A percentile compares a stretch with the other conserved stretches of the same genome.
These are phyloP conservation scores for Zygosaccharomyces sapae DNA, from an alignment of 1,139 yeast genomes.

Conservation along the genomic window DNA sequence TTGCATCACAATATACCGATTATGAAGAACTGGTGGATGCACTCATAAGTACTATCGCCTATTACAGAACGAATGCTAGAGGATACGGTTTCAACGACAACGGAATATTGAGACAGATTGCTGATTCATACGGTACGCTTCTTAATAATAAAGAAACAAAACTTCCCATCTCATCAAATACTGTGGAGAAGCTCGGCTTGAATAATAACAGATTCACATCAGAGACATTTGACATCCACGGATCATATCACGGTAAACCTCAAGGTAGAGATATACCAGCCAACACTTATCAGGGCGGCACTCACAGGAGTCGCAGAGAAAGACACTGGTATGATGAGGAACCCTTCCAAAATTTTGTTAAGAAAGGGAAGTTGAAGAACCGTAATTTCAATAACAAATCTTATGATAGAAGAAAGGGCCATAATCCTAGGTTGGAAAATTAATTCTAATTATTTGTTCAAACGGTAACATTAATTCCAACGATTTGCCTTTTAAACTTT, in stretches of 20 bases:
- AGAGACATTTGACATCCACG: slow-evolving; percentile 21
- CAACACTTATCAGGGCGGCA: not conserved
- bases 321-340: slow-evolving; percentile 6
- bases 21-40: slow-evolving; percentile 26
- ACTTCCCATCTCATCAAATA: slow-evolving; percentile 19
- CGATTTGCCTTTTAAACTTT: not conserved
- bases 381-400: slow-evolving; percentile 11
- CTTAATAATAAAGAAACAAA: slow-evolving; percentile 24
- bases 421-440: slow-evolving; percentile 14
- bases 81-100: slow-evolving; percentile 25
- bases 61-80: slow-evolving; percentile 26
- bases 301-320: not conserved
- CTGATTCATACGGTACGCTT: slow-evolving; percentile 27
- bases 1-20: slow-evolving; percentile 33
- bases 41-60: slow-evolving; percentile 28
- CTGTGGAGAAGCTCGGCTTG: slow-evolving; percentile 23
- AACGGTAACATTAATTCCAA: slow-evolving; percentile 6
- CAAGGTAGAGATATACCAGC: not conserved
- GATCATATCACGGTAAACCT: not conserved
- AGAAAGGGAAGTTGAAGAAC: slow-evolving; percentile 2
- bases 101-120: slow-evolving; percentile 22
- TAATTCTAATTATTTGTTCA: not conserved
- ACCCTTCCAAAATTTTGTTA: slow-evolving; percentile 4
- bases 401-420: slow-evolving; percentile 11
- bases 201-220: slow-evolving; percentile 18